phyloP scores from a whole-genome alignment of 805 yeast genomes.

The Zygoascus tannicola region DNA sequence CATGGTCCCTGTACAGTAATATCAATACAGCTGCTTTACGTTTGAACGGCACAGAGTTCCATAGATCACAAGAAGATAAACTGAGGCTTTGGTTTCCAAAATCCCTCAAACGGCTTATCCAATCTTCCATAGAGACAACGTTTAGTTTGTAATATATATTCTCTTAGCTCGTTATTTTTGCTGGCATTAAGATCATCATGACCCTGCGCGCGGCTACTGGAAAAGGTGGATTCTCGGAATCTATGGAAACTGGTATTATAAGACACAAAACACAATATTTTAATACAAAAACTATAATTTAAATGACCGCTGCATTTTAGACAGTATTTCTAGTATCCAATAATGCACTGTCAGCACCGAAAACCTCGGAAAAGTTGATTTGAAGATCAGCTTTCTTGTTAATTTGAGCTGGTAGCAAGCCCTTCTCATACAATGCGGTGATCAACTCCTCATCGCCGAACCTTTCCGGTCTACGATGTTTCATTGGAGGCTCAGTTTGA shows the following conservation, averaged over 20 bases:
- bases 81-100: not conserved
- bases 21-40: constrained; percentile 66
- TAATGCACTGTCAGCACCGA: constrained; percentile 17
- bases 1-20: constrained; percentile 50
- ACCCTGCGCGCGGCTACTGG: too few species aligned
- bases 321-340: constrained; percentile 5
- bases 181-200: too few species aligned
- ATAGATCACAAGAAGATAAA: constrained; percentile 4
- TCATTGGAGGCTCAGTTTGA: constrained; percentile 27
- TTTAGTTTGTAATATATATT: too few species aligned
- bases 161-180: too few species aligned
- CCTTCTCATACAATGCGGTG: constrained; percentile 16
- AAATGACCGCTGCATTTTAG: too few species aligned
- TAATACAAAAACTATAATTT: too few species aligned
- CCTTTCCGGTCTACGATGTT: constrained; percentile 20
- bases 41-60: constrained; percentile 47
- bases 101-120: not conserved
- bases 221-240: too few species aligned
- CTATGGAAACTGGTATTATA: too few species aligned
- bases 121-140: not conserved
- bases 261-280: too few species aligned
- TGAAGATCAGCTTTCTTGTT: constrained; percentile 15
- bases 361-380: constrained; percentile 15
- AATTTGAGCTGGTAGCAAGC: constrained; percentile 14
- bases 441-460: constrained; percentile 26